Conservation (phyloP, 371 early-diverging fungal species). For the Lichtheimia ornata region DNA sequence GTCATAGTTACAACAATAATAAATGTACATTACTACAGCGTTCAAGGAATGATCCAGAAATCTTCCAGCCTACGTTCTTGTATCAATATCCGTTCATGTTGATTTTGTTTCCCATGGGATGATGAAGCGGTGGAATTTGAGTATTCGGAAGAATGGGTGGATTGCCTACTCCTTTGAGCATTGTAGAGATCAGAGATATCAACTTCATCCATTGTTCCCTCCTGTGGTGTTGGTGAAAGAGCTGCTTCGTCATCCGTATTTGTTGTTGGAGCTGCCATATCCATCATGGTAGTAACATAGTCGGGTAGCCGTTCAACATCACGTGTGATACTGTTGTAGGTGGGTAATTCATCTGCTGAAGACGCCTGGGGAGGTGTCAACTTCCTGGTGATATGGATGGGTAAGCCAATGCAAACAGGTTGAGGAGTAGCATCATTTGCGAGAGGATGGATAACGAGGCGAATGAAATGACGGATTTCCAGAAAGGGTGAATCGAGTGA, state of each 20-base stretch:
- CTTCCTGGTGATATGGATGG: conserved; percentile 23
- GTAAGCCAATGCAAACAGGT: conserved; percentile 34
- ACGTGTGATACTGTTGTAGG: conserved; percentile 24
- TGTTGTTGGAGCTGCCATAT: conserved; percentile 1
- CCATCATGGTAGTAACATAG: conserved; percentile 17
- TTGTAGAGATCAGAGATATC: conserved; percentile 7
- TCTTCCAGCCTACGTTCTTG: conserved; percentile 14
- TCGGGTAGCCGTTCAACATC: conserved; percentile 32
- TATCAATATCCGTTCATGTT: background rate
- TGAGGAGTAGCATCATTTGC: background rate
- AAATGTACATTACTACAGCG: background rate
- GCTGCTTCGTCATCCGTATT: background rate
- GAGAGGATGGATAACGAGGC: conserved; percentile 22
- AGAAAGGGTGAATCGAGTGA: conserved; percentile 40
- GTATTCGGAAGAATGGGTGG: background rate
- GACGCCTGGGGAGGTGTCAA: background rate
- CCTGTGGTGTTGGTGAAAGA: background rate
- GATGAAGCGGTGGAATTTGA: background rate
- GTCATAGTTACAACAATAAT: too few species aligned
- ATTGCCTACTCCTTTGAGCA: background rate
- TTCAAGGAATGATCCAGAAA: conserved; percentile 5
- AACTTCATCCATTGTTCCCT: background rate
- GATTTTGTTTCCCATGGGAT: background rate
- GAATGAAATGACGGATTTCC: conserved; percentile 28
- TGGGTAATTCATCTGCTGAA: conserved; percentile 23